phyloP scores from a whole-genome alignment of 2,329 filamentous ascomycete species.

The Penicillium sp. region DNA sequence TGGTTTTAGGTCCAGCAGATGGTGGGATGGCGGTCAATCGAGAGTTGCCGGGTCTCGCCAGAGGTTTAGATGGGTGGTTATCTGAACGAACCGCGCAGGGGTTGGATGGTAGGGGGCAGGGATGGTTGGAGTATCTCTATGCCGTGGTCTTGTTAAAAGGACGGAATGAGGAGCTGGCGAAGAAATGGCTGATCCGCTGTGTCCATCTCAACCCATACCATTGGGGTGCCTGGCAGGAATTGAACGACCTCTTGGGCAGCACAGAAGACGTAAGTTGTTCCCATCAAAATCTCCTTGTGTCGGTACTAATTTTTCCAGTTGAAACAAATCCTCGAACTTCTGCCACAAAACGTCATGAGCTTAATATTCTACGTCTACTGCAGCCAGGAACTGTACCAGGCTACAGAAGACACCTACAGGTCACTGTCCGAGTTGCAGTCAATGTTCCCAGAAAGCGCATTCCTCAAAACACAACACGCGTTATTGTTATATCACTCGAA shows the following conservation, averaged over 20 bases:
- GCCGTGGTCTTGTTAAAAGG: slow-evolving; percentile 86
- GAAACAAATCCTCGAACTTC: slow-evolving; percentile 65
- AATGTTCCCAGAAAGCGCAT: slow-evolving; percentile 85
- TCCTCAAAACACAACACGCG: slow-evolving; percentile 85
- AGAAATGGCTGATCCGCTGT: slow-evolving; percentile 82
- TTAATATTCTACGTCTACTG: slow-evolving; percentile 92
- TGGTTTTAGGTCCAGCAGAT: slow-evolving; percentile 92
- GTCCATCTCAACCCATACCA: slow-evolving; percentile 91
- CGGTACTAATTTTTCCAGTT: slow-evolving; percentile 51
- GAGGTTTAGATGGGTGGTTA: slow-evolving; percentile 79
- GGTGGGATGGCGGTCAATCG: slow-evolving; percentile 80
- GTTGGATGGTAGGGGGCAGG: slow-evolving; percentile 65
- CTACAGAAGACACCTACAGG: slow-evolving; percentile 69
- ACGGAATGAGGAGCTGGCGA: slow-evolving; percentile 81
- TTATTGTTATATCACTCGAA: slow-evolving; percentile 88
- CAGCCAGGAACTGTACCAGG: slow-evolving; percentile 87
- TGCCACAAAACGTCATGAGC: slow-evolving; percentile 88
- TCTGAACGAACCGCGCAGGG: slow-evolving; percentile 61
- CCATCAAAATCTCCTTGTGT: background rate
- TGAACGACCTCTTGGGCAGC: slow-evolving; percentile 74
- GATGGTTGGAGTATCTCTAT: slow-evolving; percentile 85
- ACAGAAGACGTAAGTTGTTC: slow-evolving; percentile 69
- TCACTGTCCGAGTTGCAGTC: slow-evolving; percentile 72
- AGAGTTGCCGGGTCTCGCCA: slow-evolving; percentile 72
- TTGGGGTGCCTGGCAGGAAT: slow-evolving; percentile 95